phyloP scores from a whole-genome alignment of 352 stramenopile genomes.

The Pythium chondricola region DNA sequence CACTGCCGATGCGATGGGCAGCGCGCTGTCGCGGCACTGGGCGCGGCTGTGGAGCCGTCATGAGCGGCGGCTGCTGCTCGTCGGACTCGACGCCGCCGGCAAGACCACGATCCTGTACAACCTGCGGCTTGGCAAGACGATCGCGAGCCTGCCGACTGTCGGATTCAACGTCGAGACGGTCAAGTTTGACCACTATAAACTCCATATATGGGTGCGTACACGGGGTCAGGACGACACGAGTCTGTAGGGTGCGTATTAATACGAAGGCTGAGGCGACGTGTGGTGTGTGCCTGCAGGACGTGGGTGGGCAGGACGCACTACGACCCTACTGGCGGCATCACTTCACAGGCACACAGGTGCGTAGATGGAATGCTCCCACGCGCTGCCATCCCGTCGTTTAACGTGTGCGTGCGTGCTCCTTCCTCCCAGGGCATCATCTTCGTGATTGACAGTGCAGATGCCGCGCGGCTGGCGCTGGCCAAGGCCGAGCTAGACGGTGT shows the following conservation, averaged over 20 bases:
- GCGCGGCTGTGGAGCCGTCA: slow-evolving; percentile 73
- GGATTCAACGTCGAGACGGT: slow-evolving; percentile 84
- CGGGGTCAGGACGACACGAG: not conserved
- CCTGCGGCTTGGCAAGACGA: slow-evolving; percentile 61
- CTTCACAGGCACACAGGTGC: slow-evolving; percentile 77
- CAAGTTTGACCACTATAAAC: slow-evolving; percentile 60
- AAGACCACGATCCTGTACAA: slow-evolving; percentile 85
- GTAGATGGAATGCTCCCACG: not conserved
- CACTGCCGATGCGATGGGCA: slow-evolving; percentile 63
- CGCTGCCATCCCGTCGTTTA: too few species aligned
- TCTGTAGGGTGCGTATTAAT: not conserved
- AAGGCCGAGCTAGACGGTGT: slow-evolving; percentile 68
- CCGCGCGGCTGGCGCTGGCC: slow-evolving; percentile 53
- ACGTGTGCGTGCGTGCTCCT: too few species aligned
- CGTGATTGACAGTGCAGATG: slow-evolving; percentile 75
- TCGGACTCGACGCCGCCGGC: slow-evolving; percentile 66
- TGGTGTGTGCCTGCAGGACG: too few species aligned
- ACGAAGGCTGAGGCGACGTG: not conserved
- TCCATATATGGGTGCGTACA: slow-evolving; percentile 76
- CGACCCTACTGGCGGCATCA: slow-evolving; percentile 81
- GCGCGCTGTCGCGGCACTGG: slow-evolving; percentile 53
- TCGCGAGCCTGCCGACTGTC: slow-evolving; percentile 74
- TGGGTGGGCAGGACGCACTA: slow-evolving; percentile 72
- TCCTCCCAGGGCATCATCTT: slow-evolving; percentile 77
- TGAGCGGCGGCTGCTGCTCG: slow-evolving; percentile 65